phyloP scores from a whole-genome alignment of 495 filamentous ascomycete genomes.

The Jackrogersella multiformis region DNA sequence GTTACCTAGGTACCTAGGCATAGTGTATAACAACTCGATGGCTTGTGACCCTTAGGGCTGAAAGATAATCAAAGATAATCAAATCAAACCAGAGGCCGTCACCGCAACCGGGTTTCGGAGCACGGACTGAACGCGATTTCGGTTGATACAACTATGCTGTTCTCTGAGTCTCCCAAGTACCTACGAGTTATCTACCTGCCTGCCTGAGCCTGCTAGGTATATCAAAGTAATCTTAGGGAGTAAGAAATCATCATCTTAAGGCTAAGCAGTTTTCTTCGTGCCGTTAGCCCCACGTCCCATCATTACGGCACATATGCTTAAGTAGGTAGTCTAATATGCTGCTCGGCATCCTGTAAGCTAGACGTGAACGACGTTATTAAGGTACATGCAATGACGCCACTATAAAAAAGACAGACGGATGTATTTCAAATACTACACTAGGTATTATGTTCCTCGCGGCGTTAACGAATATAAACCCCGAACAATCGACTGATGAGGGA shows the following conservation, averaged over 20 bases:
- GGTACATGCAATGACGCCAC: too few relatives aligned
- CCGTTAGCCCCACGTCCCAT: constrained; percentile 10
- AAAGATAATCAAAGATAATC: neutral
- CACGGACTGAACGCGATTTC: constrained; percentile 3
- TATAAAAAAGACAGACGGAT: too few relatives aligned
- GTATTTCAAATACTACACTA: too few relatives aligned
- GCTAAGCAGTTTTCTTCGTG: neutral
- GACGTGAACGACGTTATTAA: constrained; percentile 1
- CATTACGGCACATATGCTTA: neutral
- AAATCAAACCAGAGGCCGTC: constrained; percentile 1
- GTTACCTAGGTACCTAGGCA: too few relatives aligned
- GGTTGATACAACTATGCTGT: constrained; percentile 1
- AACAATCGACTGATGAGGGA: neutral
- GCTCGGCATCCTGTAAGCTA: neutral
- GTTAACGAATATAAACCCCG: constrained; percentile 21
- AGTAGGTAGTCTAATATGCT: too few relatives aligned
- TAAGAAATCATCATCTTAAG: too few relatives aligned
- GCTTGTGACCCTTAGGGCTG: constrained; percentile 6
- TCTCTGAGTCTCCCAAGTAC: constrained; percentile 12
- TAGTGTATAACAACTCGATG: too few relatives aligned
- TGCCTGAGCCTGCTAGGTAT: too few relatives aligned
- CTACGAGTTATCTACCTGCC: too few relatives aligned
- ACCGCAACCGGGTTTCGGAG: constrained; percentile 26
- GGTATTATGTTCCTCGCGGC: constrained; percentile 7
- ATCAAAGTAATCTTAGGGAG: too few relatives aligned